Evolutionary conservation across 805 yeast species (phyloP), one percentile per base, ranked within the genome.

Genomic region (Debaryomyces hansenii): DNA sequence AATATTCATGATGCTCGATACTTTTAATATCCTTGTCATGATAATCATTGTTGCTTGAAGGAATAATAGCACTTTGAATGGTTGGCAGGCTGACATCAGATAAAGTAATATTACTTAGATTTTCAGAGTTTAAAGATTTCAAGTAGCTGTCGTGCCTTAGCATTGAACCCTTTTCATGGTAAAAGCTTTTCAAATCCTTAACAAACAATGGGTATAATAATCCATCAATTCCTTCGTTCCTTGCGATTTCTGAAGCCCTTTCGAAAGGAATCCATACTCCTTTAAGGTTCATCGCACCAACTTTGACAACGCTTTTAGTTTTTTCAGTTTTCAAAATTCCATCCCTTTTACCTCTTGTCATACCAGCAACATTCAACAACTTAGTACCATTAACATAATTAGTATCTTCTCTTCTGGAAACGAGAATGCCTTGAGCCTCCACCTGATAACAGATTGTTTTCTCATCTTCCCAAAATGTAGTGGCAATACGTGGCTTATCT

Each of bases 181-280:
- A 69, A 48, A 56, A 67, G 4, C 45, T 53, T 42, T 61, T 61
- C 24, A 70, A 51, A 44, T 70, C 63, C 41, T 55, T 55, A 0
- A 69, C 61, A 53, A 70, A 67, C 11, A 70, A 52, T 1, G 75
- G 75, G 37, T 58, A 63, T 38, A 70, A 57, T 5, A 62, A 37
- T 35, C 39, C 36, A 36, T 64, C 69, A 9, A 70, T 56, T 0
- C 74, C 75, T 51, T 69, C 73, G 51, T 70, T 70, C 27, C 75
- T 49, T 6, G 75, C 74, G 44, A 69, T 60, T 50, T 70, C 75
- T 29, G 52, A 55, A 1, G 75, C 75, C 37, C 73, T 53, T 3
- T 65, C 70, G 47, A 69, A 64, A 0, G 75, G 75, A 14, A 70
- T 60, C 75, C 75, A 70, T 1, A 70, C 71, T 6, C 75, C 75